phyloP scores from a whole-genome alignment of 345 rosid species.

The sweet orange (Citrus sinensis) region DVS_A1.0 CM039169.1:22620501-22621000 shows the following conservation, averaged over 20 bases:
- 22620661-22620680: conserved; percentile 31
- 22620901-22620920: neutral
- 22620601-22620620: conserved; percentile 50
- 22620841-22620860: conserved; percentile 59
- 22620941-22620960: neutral
- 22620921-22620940: neutral
- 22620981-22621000: too few relatives aligned
- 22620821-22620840: conserved; percentile 89
- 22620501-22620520: conserved; percentile 47
- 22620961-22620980: neutral
- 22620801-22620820: conserved; percentile 78
- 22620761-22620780: conserved; percentile 89
- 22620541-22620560: conserved; percentile 59
- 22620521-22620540: conserved; percentile 77
- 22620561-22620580: conserved; percentile 82
- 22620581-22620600: conserved; percentile 46
- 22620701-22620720: conserved; percentile 88
- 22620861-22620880: conserved; percentile 46
- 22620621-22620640: conserved; percentile 65
- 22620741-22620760: conserved; percentile 85
- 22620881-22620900: neutral
- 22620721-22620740: conserved; percentile 94
- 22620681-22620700: conserved; percentile 59
- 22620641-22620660: conserved; percentile 50
- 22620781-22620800: conserved; percentile 65